Base-by-base conservation (phyloP, 345 rosid species). In the Acer negundo region DNA sequence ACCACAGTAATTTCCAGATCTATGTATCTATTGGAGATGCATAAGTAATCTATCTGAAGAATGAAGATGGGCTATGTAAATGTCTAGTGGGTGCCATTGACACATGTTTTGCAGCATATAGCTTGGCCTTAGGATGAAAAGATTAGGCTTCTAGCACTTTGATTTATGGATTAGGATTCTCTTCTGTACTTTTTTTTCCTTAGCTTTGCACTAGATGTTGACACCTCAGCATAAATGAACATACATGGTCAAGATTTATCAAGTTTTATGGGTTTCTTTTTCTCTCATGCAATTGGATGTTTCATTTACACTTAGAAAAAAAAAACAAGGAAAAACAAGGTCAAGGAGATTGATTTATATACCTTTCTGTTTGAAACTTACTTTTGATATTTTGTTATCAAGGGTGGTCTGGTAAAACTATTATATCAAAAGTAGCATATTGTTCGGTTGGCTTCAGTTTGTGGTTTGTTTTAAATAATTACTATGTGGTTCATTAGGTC, bases 401-500 rank as follows among this genome's bases (percentile, higher is more conserved):
- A 62, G 17, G 26, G 20, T 55, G 6, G n/a, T 70, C 24, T 70
- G 35, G 51, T 23, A 38, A 38, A 38, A 24, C 42, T 38, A 73
- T 20, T 20, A 42, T 2, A 42, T 20, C 6, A 23, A 22, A 15
- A 55, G 22, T 11, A 56, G 28, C 7, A 35, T 35, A 72, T 58
- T 2, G 20, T 61, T 40, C 16, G 15, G 22, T 73, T 47, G 20
- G 46, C 20, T 24, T 23, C 5, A 35, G 17, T 63, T 17, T 64
- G 26, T 6, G 15, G 15, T 35, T 1, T 51, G 31, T 24, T 49
- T 35, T 53, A 31, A 20, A 53, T 26, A 10, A 44, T 74, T 66
- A 55, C 63, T 40, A 42, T 20, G 19, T 79, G 61, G 31, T 59
- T 7, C 63, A 23, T 72, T 87, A 93, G 98, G 96, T 93, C 24